phyloP scores from a whole-genome alignment of 305 asterid genomes.

The Solanum aculeatissimum region DNA sequence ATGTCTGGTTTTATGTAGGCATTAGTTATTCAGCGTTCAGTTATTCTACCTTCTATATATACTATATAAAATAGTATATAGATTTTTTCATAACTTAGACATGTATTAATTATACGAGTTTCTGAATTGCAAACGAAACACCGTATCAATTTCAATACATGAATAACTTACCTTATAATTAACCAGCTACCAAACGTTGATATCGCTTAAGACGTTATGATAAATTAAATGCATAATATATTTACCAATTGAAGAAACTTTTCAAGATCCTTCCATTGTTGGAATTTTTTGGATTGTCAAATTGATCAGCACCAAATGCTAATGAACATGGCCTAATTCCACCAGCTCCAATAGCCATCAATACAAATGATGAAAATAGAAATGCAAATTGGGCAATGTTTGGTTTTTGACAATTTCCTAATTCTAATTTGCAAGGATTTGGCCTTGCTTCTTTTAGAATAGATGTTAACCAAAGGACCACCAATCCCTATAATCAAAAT shows the following conservation, averaged over 20 bases:
- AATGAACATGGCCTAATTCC: conserved; percentile 71
- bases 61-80: too few relatives aligned
- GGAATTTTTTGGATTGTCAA: conserved; percentile 39
- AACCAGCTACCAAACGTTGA: too few relatives aligned
- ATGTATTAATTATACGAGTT: too few relatives aligned
- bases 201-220: background rate
- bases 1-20: too few relatives aligned
- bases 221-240: background rate
- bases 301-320: conserved; percentile 83
- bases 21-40: too few relatives aligned
- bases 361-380: conserved; percentile 42
- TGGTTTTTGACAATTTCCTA: conserved; percentile 27
- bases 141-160: too few relatives aligned
- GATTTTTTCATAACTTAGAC: too few relatives aligned
- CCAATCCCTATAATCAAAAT: conserved; percentile 31
- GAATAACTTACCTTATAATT: too few relatives aligned
- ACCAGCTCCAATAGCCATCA: conserved; percentile 59
- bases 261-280: conserved; percentile 39
- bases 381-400: conserved; percentile 27
- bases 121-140: too few relatives aligned
- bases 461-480: conserved; percentile 44
- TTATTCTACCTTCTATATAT: too few relatives aligned
- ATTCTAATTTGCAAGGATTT: conserved; percentile 18
- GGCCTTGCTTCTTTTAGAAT: conserved; percentile 27
- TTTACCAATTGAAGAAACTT: conserved; percentile 51